Percentiles rank a stretch among this genome's conserved stretches.
Conservation (phyloP, 129 eudicot species). For the Centella asiatica region DNA sequence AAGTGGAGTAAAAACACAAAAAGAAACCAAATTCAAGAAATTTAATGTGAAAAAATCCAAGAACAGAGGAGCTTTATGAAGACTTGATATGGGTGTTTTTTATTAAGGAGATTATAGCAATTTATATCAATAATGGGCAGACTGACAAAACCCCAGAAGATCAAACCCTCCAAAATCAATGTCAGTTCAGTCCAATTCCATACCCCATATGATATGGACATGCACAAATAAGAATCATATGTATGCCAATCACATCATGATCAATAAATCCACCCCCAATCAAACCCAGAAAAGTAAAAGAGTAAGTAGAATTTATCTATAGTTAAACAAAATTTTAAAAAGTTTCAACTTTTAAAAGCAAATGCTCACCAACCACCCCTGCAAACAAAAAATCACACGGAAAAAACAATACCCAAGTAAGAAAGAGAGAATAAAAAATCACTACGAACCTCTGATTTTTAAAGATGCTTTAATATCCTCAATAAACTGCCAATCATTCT, state of each 20-base stretch:
- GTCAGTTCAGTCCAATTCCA: slow-evolving; percentile 5
- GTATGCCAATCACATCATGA: slow-evolving; percentile 10
- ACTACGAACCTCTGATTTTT: not conserved
- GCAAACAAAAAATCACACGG: not conserved
- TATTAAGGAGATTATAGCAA: not conserved
- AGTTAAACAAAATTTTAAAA: not conserved
- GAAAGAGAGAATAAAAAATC: not conserved
- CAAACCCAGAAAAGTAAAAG: not conserved
- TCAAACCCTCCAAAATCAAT: slow-evolving; percentile 9
- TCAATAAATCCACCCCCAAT: not conserved
- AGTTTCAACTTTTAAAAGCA: not conserved
- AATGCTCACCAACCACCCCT: slow-evolving; percentile 3
- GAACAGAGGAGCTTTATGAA: not conserved
- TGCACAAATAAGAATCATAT: slow-evolving; percentile 8
- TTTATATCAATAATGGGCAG: slow-evolving; percentile 11
- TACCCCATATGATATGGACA: slow-evolving; percentile 10
- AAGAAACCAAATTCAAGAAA: not conserved
- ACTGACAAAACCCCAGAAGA: slow-evolving; percentile 12
- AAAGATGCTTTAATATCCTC: slow-evolving; percentile 8
- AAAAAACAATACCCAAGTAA: not conserved
- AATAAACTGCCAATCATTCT: slow-evolving; percentile 7
- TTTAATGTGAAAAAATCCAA: not conserved
- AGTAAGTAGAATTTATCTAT: not conserved
- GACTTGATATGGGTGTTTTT: not conserved
- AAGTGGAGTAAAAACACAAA: not conserved